Conservation (phyloP, 805 yeast genomes). For the Wickerhamomyces silvicola region DNA sequence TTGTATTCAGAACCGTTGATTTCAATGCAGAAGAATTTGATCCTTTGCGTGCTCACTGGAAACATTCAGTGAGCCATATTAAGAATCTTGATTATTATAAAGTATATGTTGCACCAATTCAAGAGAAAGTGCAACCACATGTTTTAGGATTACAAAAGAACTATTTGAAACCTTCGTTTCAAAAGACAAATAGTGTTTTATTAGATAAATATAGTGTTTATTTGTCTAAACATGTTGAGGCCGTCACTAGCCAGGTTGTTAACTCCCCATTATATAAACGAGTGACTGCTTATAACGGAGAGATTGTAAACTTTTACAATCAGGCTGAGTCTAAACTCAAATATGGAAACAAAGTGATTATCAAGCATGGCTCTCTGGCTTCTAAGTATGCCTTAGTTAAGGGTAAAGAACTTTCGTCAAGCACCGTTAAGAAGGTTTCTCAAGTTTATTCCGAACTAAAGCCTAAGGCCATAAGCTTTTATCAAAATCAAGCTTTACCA, state of each 20-base stretch:
- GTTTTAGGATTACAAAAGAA: conserved; percentile 2
- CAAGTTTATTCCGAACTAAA: too few relatives aligned
- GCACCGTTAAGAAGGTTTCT: too few relatives aligned
- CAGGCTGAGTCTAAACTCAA: background rate
- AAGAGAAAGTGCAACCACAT: conserved; percentile 7
- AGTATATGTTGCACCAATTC: conserved; percentile 14
- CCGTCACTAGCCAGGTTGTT: conserved; percentile 2
- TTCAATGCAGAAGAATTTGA: conserved; percentile 17
- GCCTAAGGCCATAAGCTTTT: too few relatives aligned
- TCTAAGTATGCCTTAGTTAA: background rate
- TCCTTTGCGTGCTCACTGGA: conserved; percentile 15
- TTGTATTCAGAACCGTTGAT: conserved; percentile 15
- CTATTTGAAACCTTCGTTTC: conserved; percentile 9
- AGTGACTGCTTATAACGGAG: background rate
- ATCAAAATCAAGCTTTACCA: too few relatives aligned
- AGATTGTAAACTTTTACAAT: background rate
- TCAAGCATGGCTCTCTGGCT: too few relatives aligned
- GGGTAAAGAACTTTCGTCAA: background rate
- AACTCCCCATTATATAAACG: conserved; percentile 6
- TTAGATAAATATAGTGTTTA: conserved; percentile 9
- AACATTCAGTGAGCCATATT: conserved; percentile 4
- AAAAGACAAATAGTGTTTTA: conserved; percentile 1
- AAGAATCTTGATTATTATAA: conserved; percentile 11
- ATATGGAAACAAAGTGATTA: background rate
- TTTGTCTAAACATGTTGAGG: conserved; percentile 9